These are phyloP conservation scores for Phaeosphaeriaceae sp. DNA, from an alignment of 2,329 filamentous ascomycete species.

Conservation along the genomic window DNA sequence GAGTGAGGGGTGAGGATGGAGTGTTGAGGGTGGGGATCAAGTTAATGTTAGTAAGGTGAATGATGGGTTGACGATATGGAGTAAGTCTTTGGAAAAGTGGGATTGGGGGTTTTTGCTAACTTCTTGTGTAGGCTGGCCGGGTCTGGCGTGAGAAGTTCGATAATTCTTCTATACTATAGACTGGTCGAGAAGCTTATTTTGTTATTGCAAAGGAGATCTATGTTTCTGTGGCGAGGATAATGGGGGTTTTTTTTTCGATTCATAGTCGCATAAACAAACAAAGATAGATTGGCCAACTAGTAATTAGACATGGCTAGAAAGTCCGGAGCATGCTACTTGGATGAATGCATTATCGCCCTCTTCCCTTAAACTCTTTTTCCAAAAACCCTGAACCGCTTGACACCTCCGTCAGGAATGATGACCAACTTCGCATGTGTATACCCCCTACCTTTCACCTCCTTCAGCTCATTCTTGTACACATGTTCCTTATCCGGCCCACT, in stretches of 20 bases:
- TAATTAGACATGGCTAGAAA: too few relatives aligned
- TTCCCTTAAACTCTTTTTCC: constrained; percentile 57
- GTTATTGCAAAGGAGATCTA: too few relatives aligned
- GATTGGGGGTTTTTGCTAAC: neutral
- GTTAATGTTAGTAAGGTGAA: constrained; percentile 51
- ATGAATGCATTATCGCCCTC: neutral
- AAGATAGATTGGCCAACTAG: too few relatives aligned
- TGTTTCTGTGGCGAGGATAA: too few relatives aligned
- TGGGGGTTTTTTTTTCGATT: too few relatives aligned
- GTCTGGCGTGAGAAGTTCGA: neutral
- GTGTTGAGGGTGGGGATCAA: constrained; percentile 49
- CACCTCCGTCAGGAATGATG: constrained; percentile 91
- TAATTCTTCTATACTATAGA: too few relatives aligned
- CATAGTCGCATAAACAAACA: too few relatives aligned
- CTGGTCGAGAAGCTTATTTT: too few relatives aligned
- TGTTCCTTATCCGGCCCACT: constrained; percentile 77
- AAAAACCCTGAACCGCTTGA: constrained; percentile 83
- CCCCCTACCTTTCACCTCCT: constrained; percentile 60
- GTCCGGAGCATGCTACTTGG: too few relatives aligned
- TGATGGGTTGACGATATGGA: constrained; percentile 50
- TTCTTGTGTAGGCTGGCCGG: neutral
- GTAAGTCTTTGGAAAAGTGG: constrained; percentile 38
- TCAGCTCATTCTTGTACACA: constrained; percentile 59
- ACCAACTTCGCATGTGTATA: constrained; percentile 89
- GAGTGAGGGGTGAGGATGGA: constrained; percentile 16